Evolutionary conservation across 768 basidiomycete species (phyloP).

Genomic region (Mycena kentingensis): DNA sequence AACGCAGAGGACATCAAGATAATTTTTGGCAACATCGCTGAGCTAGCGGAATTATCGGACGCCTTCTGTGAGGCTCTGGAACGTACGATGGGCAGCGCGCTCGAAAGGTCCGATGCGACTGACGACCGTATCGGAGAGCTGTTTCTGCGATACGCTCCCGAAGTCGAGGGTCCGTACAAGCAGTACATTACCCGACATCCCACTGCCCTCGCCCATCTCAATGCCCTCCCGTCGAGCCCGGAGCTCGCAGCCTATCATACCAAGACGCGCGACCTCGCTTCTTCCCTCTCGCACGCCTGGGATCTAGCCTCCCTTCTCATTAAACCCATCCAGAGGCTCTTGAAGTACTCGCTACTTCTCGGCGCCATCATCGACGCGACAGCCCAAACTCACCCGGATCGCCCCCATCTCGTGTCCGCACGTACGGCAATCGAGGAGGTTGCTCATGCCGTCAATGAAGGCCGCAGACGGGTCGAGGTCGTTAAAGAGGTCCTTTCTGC

Average conservation of each 20-base stretch:
- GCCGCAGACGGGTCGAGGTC: constrained; percentile 72
- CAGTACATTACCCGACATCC: constrained; percentile 82
- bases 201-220: constrained; percentile 68
- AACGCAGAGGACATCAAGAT: constrained; percentile 65
- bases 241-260: constrained; percentile 65
- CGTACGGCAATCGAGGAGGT: constrained; percentile 67
- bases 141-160: constrained; percentile 54
- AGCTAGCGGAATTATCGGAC: constrained; percentile 74
- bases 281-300: constrained; percentile 82
- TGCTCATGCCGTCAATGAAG: constrained; percentile 78
- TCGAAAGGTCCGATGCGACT: constrained; percentile 62
- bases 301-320: constrained; percentile 93
- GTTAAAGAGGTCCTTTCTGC: constrained; percentile 69
- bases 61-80: constrained; percentile 65
- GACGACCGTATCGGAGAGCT: constrained; percentile 70
- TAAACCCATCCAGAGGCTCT: constrained; percentile 94
- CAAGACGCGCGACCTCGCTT: constrained; percentile 65
- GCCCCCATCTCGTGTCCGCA: constrained; percentile 54
- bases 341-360: constrained; percentile 92
- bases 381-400: constrained; percentile 67
- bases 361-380: constrained; percentile 75
- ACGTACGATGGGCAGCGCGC: constrained; percentile 59
- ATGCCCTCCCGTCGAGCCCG: constrained; percentile 39
- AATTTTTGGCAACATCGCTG: constrained; percentile 77
- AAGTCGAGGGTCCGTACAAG: constrained; percentile 72